phyloP scores from a whole-genome alignment of 345 rosid genomes.

The Hibiscus tridactylites region DNA sequence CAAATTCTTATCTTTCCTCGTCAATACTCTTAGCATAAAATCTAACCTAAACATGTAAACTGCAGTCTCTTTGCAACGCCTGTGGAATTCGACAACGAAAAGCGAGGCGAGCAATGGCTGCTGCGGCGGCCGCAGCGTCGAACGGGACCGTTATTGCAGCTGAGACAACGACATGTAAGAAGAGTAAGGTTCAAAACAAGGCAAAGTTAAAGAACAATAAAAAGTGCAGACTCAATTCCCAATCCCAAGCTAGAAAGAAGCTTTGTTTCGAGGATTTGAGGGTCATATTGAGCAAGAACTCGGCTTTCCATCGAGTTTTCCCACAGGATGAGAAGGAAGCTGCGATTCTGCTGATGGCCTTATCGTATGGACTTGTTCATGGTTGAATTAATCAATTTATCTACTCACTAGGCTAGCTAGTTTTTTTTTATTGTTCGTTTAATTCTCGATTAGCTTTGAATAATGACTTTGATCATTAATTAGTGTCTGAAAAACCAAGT shows the following conservation, averaged over 20 bases:
- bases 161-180: conserved; percentile 11
- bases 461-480: neutral
- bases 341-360: conserved; percentile 88
- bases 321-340: conserved; percentile 99
- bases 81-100: conserved; percentile 92
- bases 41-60: conserved; percentile 5
- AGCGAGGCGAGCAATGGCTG: conserved; percentile 60
- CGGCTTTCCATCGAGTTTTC: conserved; percentile 66
- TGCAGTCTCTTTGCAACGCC: conserved; percentile 90
- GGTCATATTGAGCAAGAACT: conserved; percentile 53
- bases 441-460: neutral
- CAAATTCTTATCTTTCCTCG: neutral
- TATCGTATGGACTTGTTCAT: conserved; percentile 76
- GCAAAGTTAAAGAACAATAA: conserved; percentile 25
- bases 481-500: neutral
- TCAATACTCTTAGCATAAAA: neutral
- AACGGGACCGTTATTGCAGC: conserved; percentile 12
- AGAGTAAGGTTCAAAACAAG: conserved; percentile 27
- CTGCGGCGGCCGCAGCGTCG: conserved; percentile 24
- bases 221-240: conserved; percentile 24
- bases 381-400: conserved; percentile 22
- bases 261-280: conserved; percentile 70
- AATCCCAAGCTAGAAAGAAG: conserved; percentile 28
- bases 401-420: neutral
- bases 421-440: neutral